phyloP scores from a whole-genome alignment of 73 alveolate species.

The Symbiodinium pilosum region DNA sequence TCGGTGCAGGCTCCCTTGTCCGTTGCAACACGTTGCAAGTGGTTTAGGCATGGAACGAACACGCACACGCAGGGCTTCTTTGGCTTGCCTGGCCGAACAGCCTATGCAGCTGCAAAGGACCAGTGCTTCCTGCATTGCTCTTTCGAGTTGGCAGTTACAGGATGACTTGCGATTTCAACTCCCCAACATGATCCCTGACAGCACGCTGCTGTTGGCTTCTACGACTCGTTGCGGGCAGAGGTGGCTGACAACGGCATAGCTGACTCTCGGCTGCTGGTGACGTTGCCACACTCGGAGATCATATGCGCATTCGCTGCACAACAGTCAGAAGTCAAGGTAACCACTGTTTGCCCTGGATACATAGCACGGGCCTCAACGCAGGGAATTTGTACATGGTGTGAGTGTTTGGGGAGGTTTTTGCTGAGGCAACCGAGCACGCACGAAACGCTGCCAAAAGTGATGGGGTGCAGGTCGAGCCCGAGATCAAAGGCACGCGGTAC shows the following conservation, averaged over 20 bases:
- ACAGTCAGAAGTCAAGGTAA: conserved; percentile 14
- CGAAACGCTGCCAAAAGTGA: conserved; percentile 4
- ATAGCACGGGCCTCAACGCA: neutral
- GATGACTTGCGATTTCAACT: neutral
- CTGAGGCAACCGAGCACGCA: conserved; percentile 24
- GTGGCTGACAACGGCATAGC: conserved; percentile 34
- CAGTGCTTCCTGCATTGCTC: neutral
- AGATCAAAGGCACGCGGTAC: neutral
- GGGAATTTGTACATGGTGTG: too few species aligned
- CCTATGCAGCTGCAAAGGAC: conserved; percentile 24
- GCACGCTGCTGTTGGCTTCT: conserved; percentile 39
- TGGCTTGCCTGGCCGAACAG: conserved; percentile 26
- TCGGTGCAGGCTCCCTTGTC: conserved; percentile 17
- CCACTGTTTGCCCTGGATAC: conserved; percentile 39
- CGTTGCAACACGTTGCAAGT: too few species aligned
- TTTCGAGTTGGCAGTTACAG: neutral
- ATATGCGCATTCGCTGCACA: neutral
- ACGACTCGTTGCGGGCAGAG: neutral
- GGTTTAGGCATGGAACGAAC: neutral
- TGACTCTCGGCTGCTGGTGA: neutral
- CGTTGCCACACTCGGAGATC: neutral
- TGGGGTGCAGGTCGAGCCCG: conserved; percentile 7
- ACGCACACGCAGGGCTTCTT: neutral
- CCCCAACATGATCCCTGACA: neutral
- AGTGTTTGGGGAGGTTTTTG: too few species aligned